These are phyloP conservation scores for Talaromyces sp. DNA, from an alignment of 2,329 filamentous ascomycete species.

Conservation along the genomic window DNA sequence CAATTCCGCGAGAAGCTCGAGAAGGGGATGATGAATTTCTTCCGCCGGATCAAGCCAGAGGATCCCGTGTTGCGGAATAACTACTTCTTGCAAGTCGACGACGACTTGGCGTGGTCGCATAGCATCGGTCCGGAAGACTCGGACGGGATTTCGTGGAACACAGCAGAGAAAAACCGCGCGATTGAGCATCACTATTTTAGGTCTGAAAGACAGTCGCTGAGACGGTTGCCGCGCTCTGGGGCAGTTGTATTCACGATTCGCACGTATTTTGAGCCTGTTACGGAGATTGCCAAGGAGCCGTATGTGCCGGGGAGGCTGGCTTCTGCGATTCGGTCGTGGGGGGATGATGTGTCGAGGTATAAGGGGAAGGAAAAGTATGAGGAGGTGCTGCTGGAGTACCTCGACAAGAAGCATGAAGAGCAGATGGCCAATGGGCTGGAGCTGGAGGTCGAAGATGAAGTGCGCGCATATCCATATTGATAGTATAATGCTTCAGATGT, in stretches of 20 bases:
- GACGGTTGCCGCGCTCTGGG: slow-evolving; percentile 54
- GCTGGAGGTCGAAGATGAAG: slow-evolving; percentile 54
- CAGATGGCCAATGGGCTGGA: slow-evolving; percentile 65
- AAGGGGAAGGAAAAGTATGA: slow-evolving; percentile 72
- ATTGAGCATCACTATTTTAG: slow-evolving; percentile 71
- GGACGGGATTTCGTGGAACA: slow-evolving; percentile 62
- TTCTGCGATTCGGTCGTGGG: slow-evolving; percentile 75
- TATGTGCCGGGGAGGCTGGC: slow-evolving; percentile 74
- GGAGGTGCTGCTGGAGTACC: slow-evolving; percentile 66
- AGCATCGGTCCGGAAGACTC: slow-evolving; percentile 71
- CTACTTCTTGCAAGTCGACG: slow-evolving; percentile 85
- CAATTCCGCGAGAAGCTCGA: slow-evolving; percentile 66
- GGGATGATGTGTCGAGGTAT: slow-evolving; percentile 67
- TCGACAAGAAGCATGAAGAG: slow-evolving; percentile 68
- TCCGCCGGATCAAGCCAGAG: slow-evolving; percentile 63
- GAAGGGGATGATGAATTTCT: slow-evolving; percentile 76
- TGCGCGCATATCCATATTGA: slow-evolving; percentile 56
- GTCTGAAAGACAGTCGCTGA: slow-evolving; percentile 66
- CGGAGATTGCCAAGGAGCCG: slow-evolving; percentile 61
- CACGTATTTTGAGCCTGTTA: slow-evolving; percentile 71
- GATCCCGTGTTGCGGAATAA: slow-evolving; percentile 66
- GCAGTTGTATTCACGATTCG: slow-evolving; percentile 69
- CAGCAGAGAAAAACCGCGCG: slow-evolving; percentile 66
- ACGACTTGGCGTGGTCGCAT: slow-evolving; percentile 66
- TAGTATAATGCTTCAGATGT: background rate